A percentile compares a stretch with the other conserved stretches of the same genome.
Conservation (phyloP, 2,329 filamentous ascomycete species). For the Cadophora gregata region DNA sequence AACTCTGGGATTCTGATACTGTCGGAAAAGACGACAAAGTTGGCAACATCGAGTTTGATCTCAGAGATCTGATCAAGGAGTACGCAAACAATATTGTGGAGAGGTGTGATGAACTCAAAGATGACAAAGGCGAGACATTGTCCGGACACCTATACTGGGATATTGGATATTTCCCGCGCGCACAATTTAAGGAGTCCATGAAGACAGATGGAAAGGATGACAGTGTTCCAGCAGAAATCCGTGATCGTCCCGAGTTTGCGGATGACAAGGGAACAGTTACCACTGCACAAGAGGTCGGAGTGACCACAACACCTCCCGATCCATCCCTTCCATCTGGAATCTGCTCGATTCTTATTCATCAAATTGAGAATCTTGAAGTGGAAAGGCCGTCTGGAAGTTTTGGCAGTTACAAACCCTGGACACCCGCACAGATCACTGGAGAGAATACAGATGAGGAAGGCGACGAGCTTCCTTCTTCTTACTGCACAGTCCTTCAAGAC, state of each 20-base stretch:
- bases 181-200: constrained; percentile 30
- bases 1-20: constrained; percentile 34
- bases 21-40: constrained; percentile 31
- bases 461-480: constrained; percentile 31
- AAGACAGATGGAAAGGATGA: constrained; percentile 29
- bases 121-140: constrained; percentile 30
- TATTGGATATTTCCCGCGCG: constrained; percentile 33
- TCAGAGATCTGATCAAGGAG: constrained; percentile 33
- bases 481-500: constrained; percentile 32
- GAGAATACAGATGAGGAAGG: constrained; percentile 34
- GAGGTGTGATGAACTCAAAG: constrained; percentile 25
- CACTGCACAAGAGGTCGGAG: constrained; percentile 29
- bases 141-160: constrained; percentile 31
- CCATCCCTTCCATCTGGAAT: constrained; percentile 32
- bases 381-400: constrained; percentile 30
- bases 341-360: constrained; percentile 33
- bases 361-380: constrained; percentile 32
- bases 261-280: constrained; percentile 32
- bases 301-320: constrained; percentile 33
- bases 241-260: constrained; percentile 27
- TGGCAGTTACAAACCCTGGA: constrained; percentile 32
- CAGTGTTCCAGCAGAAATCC: constrained; percentile 26
- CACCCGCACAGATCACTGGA: constrained; percentile 32
- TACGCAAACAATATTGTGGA: constrained; percentile 29
- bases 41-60: constrained; percentile 32